Percentiles rank a stretch among this genome's conserved stretches.
Conservation (phyloP, 1,284 basidiomycete genomes). For the Leccinum pachyderme region DNA sequence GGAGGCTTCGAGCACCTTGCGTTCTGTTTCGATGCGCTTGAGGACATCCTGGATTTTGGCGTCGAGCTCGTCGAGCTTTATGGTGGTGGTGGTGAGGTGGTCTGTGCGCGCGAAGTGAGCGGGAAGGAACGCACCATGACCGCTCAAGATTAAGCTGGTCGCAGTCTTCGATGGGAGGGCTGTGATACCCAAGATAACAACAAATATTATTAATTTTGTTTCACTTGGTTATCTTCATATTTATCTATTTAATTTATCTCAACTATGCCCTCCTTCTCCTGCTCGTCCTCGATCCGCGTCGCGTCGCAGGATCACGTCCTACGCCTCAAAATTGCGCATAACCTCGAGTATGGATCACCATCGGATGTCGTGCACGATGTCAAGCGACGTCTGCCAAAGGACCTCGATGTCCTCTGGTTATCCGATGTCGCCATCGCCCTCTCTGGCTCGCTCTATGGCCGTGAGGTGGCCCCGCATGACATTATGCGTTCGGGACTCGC, state of each 20-base stretch:
- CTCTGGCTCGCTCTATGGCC: slow-evolving; percentile 50
- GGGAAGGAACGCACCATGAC: slow-evolving; percentile 33
- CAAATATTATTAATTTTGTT: slow-evolving; percentile 2
- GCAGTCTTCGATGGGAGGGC: slow-evolving; percentile 24
- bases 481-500: slow-evolving; percentile 51
- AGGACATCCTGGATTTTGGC: slow-evolving; percentile 91
- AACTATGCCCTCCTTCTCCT: slow-evolving; percentile 38
- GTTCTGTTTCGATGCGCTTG: slow-evolving; percentile 88
- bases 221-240: slow-evolving; percentile 28
- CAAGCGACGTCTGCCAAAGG: slow-evolving; percentile 43
- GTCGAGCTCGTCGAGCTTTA: slow-evolving; percentile 58
- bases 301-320: slow-evolving; percentile 33
- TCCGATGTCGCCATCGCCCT: slow-evolving; percentile 38
- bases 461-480: slow-evolving; percentile 36
- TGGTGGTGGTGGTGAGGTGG: slow-evolving; percentile 6
- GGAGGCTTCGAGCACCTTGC: slow-evolving; percentile 87
- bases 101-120: slow-evolving; percentile 4
- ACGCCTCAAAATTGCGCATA: slow-evolving; percentile 36
- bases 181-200: slow-evolving; percentile 32
- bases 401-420: slow-evolving; percentile 25
- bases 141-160: slow-evolving; percentile 5
- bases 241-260: slow-evolving; percentile 12
- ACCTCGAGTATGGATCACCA: slow-evolving; percentile 39
- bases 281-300: slow-evolving; percentile 34
- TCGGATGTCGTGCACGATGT: slow-evolving; percentile 33